A percentile compares a stretch with the other conserved stretches of the same genome.
Conservation (phyloP, 345 rosid species). For the Erodium maritimum region DNA sequence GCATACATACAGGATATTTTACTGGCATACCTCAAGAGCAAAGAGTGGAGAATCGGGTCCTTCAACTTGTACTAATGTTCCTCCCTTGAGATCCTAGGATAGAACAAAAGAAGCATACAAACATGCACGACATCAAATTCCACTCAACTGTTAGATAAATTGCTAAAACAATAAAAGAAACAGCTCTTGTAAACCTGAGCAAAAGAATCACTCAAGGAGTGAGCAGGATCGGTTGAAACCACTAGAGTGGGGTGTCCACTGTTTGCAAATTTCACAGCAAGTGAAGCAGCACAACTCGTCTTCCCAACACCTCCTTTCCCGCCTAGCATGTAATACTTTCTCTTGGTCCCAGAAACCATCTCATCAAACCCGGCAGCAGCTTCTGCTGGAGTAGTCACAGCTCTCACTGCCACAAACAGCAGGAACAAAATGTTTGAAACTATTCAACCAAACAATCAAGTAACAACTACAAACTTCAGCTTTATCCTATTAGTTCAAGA, state of each 20-base stretch:
- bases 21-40: slow-evolving; percentile 72
- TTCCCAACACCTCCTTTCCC: slow-evolving; percentile 99
- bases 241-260: slow-evolving; percentile 95
- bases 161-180: slow-evolving; percentile 5
- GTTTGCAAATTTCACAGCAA: slow-evolving; percentile 90
- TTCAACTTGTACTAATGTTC: slow-evolving; percentile 71
- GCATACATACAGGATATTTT: background rate
- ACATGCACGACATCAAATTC: background rate
- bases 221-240: slow-evolving; percentile 97
- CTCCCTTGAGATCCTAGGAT: slow-evolving; percentile 80
- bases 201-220: slow-evolving; percentile 92
- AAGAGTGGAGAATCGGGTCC: slow-evolving; percentile 87
- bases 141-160: background rate
- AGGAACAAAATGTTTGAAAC: background rate
- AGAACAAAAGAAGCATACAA: slow-evolving; percentile 2
- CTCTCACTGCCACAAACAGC: slow-evolving; percentile 42
- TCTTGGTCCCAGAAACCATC: slow-evolving; percentile 66
- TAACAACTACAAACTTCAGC: background rate
- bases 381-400: slow-evolving; percentile 79
- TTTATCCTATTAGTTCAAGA: background rate
- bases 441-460: background rate
- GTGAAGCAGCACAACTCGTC: slow-evolving; percentile 97
- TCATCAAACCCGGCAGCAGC: slow-evolving; percentile 64
- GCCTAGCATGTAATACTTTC: slow-evolving; percentile 96
- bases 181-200: slow-evolving; percentile 49